Conservation (phyloP, 257 asterid genomes). For the Solanum piurae region DNA sequence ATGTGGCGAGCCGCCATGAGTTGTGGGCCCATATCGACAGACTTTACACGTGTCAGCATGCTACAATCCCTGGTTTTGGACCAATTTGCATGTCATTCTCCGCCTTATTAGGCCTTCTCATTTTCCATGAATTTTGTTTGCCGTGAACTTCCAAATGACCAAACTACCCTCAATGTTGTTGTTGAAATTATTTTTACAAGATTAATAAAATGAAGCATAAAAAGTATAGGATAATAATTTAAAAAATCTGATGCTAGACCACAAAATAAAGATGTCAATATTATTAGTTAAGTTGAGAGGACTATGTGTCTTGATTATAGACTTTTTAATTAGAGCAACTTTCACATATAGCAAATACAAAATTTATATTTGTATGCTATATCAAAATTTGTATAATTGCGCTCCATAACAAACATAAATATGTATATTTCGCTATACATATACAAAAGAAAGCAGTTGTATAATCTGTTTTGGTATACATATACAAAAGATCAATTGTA, state of each 20-base stretch:
- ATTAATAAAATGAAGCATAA: not conserved
- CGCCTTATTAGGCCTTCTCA: not conserved
- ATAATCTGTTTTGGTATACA: no score
- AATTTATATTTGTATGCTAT: no score
- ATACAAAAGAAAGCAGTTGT: no score
- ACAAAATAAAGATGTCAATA: not conserved
- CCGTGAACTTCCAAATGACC: not conserved
- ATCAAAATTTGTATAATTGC: no score
- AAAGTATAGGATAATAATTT: not conserved
- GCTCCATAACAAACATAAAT: no score
- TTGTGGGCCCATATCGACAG: not conserved
- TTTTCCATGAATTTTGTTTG: not conserved
- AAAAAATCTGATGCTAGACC: no score
- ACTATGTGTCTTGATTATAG: not conserved
- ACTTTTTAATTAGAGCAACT: no score
- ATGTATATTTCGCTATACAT: no score
- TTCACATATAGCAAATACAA: no score
- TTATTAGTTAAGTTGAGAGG: not conserved
- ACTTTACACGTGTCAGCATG: conserved; percentile 5
- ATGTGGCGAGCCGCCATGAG: conserved; percentile 28
- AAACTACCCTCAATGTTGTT: not conserved
- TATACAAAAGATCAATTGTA: no score
- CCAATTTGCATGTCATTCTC: conserved; percentile 15
- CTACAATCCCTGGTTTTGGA: conserved; percentile 7
- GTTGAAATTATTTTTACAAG: not conserved